Base-by-base conservation (phyloP, 1,139 yeast genomes). In the Candida pseudoviswanathii region DNA sequence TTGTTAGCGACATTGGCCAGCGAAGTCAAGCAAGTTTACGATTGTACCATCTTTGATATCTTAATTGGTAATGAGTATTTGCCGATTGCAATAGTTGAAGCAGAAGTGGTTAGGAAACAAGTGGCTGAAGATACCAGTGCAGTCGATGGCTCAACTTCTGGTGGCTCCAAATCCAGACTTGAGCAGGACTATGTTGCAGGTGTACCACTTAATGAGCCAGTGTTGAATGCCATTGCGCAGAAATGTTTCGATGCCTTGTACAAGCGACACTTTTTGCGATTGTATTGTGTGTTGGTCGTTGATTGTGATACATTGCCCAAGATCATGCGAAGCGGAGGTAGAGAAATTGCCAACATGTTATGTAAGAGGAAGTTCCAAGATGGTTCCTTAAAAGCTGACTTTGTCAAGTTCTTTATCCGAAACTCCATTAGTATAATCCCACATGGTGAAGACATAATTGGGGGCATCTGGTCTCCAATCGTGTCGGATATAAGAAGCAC, bases 311-410 rank as follows among this genome's bases (percentile, higher is more conserved):
- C 92, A 0, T 74, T 95, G 34, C 97, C 99, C 1, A 81, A 96
- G 61, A 86, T 89, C 26, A 76, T 84, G 64, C 74, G 95, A 60
- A 85, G 90, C 66, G 97, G 97, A 5, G 85, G 96, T 9, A 76
- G 86, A 31, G 99, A 95, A 60, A 88, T 94, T 57, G 98, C 99
- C 2, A 94, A 92, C 58, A 89, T 92, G 85, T 77, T 95, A 45
- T 92, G 97, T 58, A 90, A 92, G 55, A 84, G 89, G 58, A 79
- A 82, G 56, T 91, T 91, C 61, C 76, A 86, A 44, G 87, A 84
- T 56, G 98, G 98, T 1, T 75, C 81, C 8, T 71, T 94, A 33
- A 79, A 82, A 30, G 87, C 96, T 0, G 86, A 84, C 38, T 92
- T 82, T 66, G 92, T 91, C 47, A 90, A 89, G 61, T 94, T 92